Evolutionary conservation across 345 rosid genomes (phyloP).

Genomic region (Jatropha curcas): DNA sequence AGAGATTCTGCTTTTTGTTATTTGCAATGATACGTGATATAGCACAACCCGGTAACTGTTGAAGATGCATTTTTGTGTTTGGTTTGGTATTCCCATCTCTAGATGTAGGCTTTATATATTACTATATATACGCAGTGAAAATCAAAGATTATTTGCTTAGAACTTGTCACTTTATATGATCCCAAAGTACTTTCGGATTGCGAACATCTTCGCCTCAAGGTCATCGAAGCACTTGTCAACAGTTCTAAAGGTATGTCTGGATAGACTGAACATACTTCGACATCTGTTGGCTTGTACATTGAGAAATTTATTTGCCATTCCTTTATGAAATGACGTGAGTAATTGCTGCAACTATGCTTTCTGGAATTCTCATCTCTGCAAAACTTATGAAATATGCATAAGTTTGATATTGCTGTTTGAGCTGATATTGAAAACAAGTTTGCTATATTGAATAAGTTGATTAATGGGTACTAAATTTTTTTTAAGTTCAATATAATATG

Average conservation of each 20-base stretch:
- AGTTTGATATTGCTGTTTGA: too few species aligned
- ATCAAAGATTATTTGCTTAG: slow-evolving; percentile 9
- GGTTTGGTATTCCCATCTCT: neutral
- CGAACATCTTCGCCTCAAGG: neutral
- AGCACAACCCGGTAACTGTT: neutral
- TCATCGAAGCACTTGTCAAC: slow-evolving; percentile 36
- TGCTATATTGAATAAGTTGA: too few species aligned
- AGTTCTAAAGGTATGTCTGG: slow-evolving; percentile 19
- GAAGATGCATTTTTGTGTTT: neutral
- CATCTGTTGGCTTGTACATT: slow-evolving; percentile 25
- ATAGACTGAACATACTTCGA: slow-evolving; percentile 26
- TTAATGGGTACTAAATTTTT: too few species aligned
- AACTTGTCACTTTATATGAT: neutral
- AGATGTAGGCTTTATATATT: too few species aligned
- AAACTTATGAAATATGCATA: neutral
- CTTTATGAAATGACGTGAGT: slow-evolving; percentile 39
- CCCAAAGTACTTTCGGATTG: neutral
- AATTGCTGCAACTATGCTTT: slow-evolving; percentile 33
- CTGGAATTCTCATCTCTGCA: slow-evolving; percentile 40
- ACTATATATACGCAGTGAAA: slow-evolving; percentile 2
- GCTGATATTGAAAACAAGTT: too few species aligned
- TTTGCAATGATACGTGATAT: neutral
- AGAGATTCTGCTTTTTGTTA: neutral
- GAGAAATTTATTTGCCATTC: slow-evolving; percentile 36
- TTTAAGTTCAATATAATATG: too few species aligned